Evolutionary conservation across 257 asterid genomes (phyloP).

Genomic region (Ehretia macrophylla): DNA sequence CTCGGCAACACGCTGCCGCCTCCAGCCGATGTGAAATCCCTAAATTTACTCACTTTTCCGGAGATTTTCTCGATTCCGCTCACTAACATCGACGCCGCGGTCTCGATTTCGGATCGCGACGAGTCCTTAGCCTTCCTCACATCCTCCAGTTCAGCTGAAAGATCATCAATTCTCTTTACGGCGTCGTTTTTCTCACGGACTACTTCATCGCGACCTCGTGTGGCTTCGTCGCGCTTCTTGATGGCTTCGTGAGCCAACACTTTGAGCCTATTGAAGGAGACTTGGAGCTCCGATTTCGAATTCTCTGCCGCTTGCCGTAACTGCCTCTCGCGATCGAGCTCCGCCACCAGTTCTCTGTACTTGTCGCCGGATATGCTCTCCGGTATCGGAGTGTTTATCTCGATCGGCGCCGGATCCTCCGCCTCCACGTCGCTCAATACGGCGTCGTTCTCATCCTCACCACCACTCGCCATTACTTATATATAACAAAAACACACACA

Average conservation of each 20-base stretch:
- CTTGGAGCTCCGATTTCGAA: constrained; percentile 64
- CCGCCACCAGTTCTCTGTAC: constrained; percentile 54
- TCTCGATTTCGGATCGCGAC: constrained; percentile 65
- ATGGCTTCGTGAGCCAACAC: constrained; percentile 84
- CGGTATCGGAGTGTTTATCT: constrained; percentile 29
- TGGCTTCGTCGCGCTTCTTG: constrained; percentile 77
- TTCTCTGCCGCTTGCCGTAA: constrained; percentile 76
- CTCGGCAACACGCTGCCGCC: constrained; percentile 79
- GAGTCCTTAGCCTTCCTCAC: constrained; percentile 48
- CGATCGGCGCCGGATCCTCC: constrained; percentile 66
- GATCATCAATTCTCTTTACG: constrained; percentile 36
- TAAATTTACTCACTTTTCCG: constrained; percentile 63
- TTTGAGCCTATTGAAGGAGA: constrained; percentile 65
- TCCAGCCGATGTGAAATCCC: constrained; percentile 57
- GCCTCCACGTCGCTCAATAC: constrained; percentile 91
- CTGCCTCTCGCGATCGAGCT: constrained; percentile 85
- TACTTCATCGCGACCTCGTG: constrained; percentile 79
- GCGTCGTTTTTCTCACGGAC: constrained; percentile 68
- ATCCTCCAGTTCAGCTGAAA: constrained; percentile 55
- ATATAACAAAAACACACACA: background rate
- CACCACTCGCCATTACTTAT: constrained; percentile 48
- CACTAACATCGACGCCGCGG: constrained; percentile 82
- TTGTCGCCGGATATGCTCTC: constrained; percentile 58
- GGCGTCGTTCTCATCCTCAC: constrained; percentile 64
- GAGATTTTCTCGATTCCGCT: constrained; percentile 91